These are phyloP conservation scores for Candida incommunis DNA, from an alignment of 805 yeast species.

Conservation along the genomic window DNA sequence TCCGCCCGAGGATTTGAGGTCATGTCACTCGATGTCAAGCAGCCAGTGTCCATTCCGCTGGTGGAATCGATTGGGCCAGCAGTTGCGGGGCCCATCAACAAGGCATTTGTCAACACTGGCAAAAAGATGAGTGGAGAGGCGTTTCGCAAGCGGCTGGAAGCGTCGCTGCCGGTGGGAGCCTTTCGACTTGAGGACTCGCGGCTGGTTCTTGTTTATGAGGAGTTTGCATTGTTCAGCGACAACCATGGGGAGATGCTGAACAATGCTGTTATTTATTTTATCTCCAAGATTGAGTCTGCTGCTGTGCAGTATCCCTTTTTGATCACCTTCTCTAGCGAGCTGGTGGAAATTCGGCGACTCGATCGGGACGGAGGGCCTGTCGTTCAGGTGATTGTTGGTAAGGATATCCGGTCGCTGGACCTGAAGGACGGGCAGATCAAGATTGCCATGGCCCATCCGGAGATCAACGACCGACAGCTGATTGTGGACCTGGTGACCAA, in stretches of 20 bases:
- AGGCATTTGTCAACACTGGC: constrained; percentile 24
- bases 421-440: constrained; percentile 25
- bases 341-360: constrained; percentile 55
- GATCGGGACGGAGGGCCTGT: constrained; percentile 24
- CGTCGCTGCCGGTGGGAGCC: constrained; percentile 42
- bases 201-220: constrained; percentile 52
- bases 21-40: constrained; percentile 41
- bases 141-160: constrained; percentile 27
- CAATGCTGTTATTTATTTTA: constrained; percentile 28
- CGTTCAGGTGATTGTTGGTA: constrained; percentile 59
- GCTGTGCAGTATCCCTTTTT: constrained; percentile 34
- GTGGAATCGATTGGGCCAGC: constrained; percentile 25
- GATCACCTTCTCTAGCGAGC: constrained; percentile 46
- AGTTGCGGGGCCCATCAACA: constrained; percentile 7
- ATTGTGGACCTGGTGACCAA: constrained; percentile 27
- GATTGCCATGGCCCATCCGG: constrained; percentile 51
- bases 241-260: constrained; percentile 29
- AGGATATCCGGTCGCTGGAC: constrained; percentile 39
- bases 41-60: constrained; percentile 42
- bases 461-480: constrained; percentile 45
- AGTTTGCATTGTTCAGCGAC: constrained; percentile 54
- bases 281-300: constrained; percentile 20
- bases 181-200: constrained; percentile 40
- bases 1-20: constrained; percentile 55
- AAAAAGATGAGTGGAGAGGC: constrained; percentile 19